Evolutionary conservation across 352 stramenopile species (phyloP), one percentile per base, ranked within the genome.

Genomic region (Pythium sukuiense): DNA sequence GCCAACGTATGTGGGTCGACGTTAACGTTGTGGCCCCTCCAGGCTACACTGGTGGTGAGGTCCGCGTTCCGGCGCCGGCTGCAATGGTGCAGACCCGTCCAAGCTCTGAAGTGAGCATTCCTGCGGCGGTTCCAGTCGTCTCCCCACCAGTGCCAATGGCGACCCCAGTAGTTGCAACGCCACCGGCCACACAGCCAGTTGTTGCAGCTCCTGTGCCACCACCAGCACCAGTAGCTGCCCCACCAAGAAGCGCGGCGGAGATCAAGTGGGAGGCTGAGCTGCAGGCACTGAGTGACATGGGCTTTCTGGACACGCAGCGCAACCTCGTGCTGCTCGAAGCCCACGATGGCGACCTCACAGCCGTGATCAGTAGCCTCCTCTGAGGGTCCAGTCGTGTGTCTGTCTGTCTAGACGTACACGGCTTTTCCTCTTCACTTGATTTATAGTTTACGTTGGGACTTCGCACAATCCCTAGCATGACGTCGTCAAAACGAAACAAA

Each of bases 1-100:
- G 89, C 0, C 88, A 97, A 61, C 84, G 88, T 6, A 85, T 97
- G 43, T 97, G 89, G 89, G 82, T 96, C 29, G 88, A 97, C 63
- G 83, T 97, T 41, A 90, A 86, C 20, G 85, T 95, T 29, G 80
- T 84, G 60, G 72, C 70, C 9, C 63, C 76, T 6, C 39, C 39
- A 24, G 60, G 35, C 14, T 54, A 59, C 18, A 55, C 49, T 4
- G 69, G 65, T 33, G 59, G 54, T 5, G 63, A 75, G 52, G 59
- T 76, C 30, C 70, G 57, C 24, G 50, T 70, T 18, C 33, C 67
- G 0, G 69, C 63, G 2, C 52, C 64, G 1, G 59, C 50, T 20
- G 62, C 63, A 3, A 16, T 73, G 3, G 49, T 65, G 8, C 65
- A 69, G 53, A 14, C 55, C 30, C 29, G 73, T 45, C 16, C 48